Base-by-base conservation (phyloP, 2,329 filamentous ascomycete species). In the Ambrosiella cleistominuta region DNA sequence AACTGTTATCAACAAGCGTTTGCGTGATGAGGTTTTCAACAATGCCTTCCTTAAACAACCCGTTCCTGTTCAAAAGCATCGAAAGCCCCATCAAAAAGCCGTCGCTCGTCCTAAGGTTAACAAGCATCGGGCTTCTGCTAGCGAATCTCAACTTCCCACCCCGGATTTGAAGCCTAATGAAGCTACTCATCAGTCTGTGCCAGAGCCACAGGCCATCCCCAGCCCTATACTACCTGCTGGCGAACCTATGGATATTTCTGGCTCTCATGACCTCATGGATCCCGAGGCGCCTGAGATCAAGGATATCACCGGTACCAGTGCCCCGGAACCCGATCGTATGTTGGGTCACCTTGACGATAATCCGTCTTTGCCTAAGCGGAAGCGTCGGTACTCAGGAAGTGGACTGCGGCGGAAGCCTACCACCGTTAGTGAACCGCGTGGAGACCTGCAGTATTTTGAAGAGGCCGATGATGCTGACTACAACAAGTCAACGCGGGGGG, bases 11-110 rank as follows among this genome's bases (percentile, higher is more conserved):
- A 97, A 97, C 67, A 85, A 86, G 64, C 82, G 84, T 60, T 71
- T 97, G 44, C 84, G 90, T 61, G 91, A 95, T 67, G 88, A 95
- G 68, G 89, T 96, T 0, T 85, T 96, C 66, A 87, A 89, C 44
- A 90, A 96, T 67, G 91, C 91, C 0, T 96, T 96, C 66, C 74
- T 88, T 49, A 88, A 89, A 60, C 85, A 89, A 57, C 82, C 86
- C 0, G 86, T 95, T 61, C 83, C 87, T n/a, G 73, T 83, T 64
- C 87, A 90, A 64, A 83, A 85, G 61, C 83, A 89, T 61, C 82
- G 85, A 38, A 79, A 80, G 61, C 85, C 85, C 61, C 79, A 82
- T 47, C 81, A 85, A 65, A 77, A 85, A 57, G 76, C 79, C 11
- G 73, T 90, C 39, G 77, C 84, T 37, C 75, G 76, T 4, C 73